phyloP scores from a whole-genome alignment of 2,329 filamentous ascomycete species.

The Monilinia fructicola region DNA sequence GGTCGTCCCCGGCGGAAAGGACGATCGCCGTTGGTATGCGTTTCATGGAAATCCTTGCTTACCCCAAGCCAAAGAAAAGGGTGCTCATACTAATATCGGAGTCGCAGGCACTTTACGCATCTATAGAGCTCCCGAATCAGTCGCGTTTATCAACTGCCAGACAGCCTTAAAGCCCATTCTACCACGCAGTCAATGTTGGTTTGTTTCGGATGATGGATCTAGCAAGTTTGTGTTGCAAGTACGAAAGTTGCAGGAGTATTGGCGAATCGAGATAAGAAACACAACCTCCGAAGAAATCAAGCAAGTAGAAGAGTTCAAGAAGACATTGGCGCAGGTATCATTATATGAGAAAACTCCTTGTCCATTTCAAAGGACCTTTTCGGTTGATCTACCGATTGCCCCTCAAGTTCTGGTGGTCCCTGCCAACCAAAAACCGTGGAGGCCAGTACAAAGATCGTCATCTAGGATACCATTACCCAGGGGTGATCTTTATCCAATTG shows the following conservation, averaged over 20 bases:
- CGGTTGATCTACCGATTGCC: constrained; percentile 68
- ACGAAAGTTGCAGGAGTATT: constrained; percentile 72
- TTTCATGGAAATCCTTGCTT: constrained; percentile 13
- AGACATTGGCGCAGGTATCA: constrained; percentile 68
- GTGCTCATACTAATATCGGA: constrained; percentile 21
- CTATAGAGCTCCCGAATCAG: constrained; percentile 81
- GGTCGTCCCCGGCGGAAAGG: constrained; percentile 73
- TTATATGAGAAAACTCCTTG: constrained; percentile 87
- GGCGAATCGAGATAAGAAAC: constrained; percentile 82
- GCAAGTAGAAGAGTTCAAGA: constrained; percentile 66
- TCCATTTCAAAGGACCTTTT: constrained; percentile 77
- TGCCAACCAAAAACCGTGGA: constrained; percentile 67
- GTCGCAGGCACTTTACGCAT: constrained; percentile 69
- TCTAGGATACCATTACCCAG: constrained; percentile 24
- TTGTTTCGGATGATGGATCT: constrained; percentile 69
- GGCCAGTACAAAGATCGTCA: constrained; percentile 46
- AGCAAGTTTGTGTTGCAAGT: constrained; percentile 85
- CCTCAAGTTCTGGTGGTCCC: constrained; percentile 54
- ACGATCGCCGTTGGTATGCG: constrained; percentile 73
- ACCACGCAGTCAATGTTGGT: constrained; percentile 91
- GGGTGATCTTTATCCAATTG: constrained; percentile 21
- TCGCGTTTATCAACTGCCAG: constrained; percentile 85
- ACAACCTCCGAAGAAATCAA: constrained; percentile 61
- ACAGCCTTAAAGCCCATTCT: constrained; percentile 82
- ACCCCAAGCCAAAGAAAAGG: background rate